Evolutionary conservation across 306 rosid genomes (phyloP), one percentile per base, ranked within the genome.

Genomic region (Ormosia emarginata): DNA sequence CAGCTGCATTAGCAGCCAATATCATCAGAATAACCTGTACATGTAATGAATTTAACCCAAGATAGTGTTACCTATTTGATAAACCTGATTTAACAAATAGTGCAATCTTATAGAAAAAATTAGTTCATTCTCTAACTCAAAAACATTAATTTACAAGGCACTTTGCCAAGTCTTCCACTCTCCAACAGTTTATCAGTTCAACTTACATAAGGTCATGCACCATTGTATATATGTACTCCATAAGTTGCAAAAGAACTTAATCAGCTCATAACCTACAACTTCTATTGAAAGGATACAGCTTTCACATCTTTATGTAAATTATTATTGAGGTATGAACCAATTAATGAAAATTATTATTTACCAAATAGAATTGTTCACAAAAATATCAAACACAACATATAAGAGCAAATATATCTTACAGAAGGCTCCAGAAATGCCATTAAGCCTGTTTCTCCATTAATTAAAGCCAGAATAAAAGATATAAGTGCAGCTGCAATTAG

Each of bases 381-480:
- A 56, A 64, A 44, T 59, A 66, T 47, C 75, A 75, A 72, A 67
- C 53, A 71, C 17, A 76, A 62, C 34, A 41, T 13, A 50, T 15
- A 37, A 67, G 74, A 17, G 47, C 41, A 12, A 72, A 71, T 67
- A 58, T 52, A 80, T 85, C 98, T 88, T 88, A 95, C 99, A 14
- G 98, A 95, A 84, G 99, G 99, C 88, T 95, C 99, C 92, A 95
- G 79, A 89, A 95, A 95, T 71, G 99, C 99, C 61, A 88, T 90
- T 65, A 93, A 83, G 53, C 98, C 99, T 0, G 98, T 95, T 77
- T 95, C 99, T 81, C 99, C 99, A 81, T 95, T 90, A 82, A 93
- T 68, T 86, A 92, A 71, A 53, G 99, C 99, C 80, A 95, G 85
- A 75, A 92, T 29, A 84, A 95, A 95, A 36, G 99, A 95, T 84